Evolutionary conservation across 345 rosid species (phyloP), one percentile per base, ranked within the genome.

Genomic region (Hirschfeldia incana): DNA sequence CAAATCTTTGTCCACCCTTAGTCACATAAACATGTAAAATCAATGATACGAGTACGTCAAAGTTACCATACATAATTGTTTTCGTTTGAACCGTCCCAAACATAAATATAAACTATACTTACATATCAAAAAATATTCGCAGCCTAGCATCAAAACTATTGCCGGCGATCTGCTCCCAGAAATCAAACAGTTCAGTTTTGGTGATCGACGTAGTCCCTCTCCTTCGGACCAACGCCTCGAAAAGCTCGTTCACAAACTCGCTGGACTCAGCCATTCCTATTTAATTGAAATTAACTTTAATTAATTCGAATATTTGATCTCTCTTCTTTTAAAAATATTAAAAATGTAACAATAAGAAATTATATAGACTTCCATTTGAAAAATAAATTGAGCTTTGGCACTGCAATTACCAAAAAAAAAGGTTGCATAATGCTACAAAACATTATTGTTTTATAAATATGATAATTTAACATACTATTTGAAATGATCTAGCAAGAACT

Each of bases 111-210:
- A 8, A 17, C 8, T n/a, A 11, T 36, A 36, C 37, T 85, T 86
- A 92, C 97, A 90, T 89, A 85, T 89, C 92, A 78, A 93, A 93
- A 85, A 93, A 93, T 66, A 85, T 88, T 63, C 88, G 94, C 9
- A 93, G 85, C 74, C 97, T 85, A 3, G 87, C 87, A 78, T 93
- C 98, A 44, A 91, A 93, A 80, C 93, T 74, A 65, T 88, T 83
- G 60, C 92, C 94, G 0, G 89, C 75, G 16, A 91, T 88, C 70
- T 91, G 91, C 66, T 86, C 92, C 93, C 97, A 93, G 73, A 93
- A 93, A 67, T 86, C 90, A 8, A 72, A 72, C 57, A 93, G 69
- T 78, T 85, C 82, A 21, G 76, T 76, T 75, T 93, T 93, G 76
- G 65, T 85, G 69, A 93, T 86, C 4, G 82, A 81, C 69, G 28